Base-by-base conservation (phyloP, 257 asterid genomes). In the Plectranthus barbatus region DNA sequence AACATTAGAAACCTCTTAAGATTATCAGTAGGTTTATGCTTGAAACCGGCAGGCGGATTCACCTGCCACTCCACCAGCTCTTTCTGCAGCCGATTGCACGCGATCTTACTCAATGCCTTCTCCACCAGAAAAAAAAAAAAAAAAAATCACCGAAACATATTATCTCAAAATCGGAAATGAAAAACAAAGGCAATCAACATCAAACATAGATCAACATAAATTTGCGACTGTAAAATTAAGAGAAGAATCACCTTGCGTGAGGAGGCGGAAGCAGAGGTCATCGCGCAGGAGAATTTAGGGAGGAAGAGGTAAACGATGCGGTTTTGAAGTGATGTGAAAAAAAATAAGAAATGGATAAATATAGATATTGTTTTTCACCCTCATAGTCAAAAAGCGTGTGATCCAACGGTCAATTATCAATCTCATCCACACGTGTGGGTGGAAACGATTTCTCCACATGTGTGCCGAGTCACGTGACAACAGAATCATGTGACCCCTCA, bases 11-110 rank as follows among this genome's bases (percentile, higher is more conserved):
- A 86, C 99, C 96, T 92, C 55, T 92, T 94, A 52, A 93, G 95
- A 87, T 93, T 87, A 72, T 93, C 99, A 65, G 97, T 90, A 37
- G 77, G 83, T 73, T 84, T 93, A 71, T 83, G 99, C 58, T 83
- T 90, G 84, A 93, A 93, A 60, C 99, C 99, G 11, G 79, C 15
- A 3, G 96, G 99, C 6, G 99, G 96, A 72, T 92, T 92, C 66
- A 82, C 85, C 85, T 92, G 99, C 99, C 99, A 92, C 84, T 89
- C n/a, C 76, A 76, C 78, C 77, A 92, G 83, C 80, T 92, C 99
- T 56, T 92, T 92, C 86, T 92, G 99, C 59, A 92, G 75, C 65
- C 99, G 95, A 75, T 92, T 92, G 82, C 90, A 71, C 3, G 99
- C 99, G 82, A 89, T 89, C 86, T 92, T 92, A 91, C 99, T 92